phyloP scores from a whole-genome alignment of 495 filamentous ascomycete genomes.

The Penicillium silybi region DNA sequence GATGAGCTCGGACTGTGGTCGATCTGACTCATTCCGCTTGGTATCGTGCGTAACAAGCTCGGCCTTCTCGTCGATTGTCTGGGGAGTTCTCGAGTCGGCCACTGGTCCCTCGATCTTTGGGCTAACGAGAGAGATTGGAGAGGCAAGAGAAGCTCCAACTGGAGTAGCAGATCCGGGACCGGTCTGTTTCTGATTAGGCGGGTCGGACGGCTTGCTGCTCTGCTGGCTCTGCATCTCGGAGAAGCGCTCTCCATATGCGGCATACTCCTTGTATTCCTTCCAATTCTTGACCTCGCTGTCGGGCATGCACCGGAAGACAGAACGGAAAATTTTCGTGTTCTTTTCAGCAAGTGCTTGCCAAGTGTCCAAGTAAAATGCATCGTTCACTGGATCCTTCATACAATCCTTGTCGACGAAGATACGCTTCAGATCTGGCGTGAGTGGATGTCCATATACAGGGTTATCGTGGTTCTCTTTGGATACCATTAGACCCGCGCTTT shows the following conservation, averaged over 20 bases:
- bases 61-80: slow-evolving; percentile 27
- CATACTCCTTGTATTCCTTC: slow-evolving; percentile 90
- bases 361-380: slow-evolving; percentile 77
- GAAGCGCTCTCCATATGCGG: slow-evolving; percentile 75
- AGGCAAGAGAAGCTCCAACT: slow-evolving; percentile 14
- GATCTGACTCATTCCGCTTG: slow-evolving; percentile 11
- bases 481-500: slow-evolving; percentile 43
- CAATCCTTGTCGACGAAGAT: slow-evolving; percentile 63
- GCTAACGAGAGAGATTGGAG: slow-evolving; percentile 14
- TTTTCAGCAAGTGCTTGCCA: slow-evolving; percentile 90
- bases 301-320: slow-evolving; percentile 95
- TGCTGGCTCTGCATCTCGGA: slow-evolving; percentile 61
- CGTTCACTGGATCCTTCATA: slow-evolving; percentile 78
- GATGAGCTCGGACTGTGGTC: slow-evolving; percentile 21
- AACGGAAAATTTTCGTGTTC: slow-evolving; percentile 88
- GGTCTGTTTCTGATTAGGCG: slow-evolving; percentile 32
- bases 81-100: slow-evolving; percentile 19
- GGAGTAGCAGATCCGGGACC: slow-evolving; percentile 39
- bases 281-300: slow-evolving; percentile 91
- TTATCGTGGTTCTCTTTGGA: slow-evolving; percentile 41
- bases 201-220: slow-evolving; percentile 30
- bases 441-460: slow-evolving; percentile 48
- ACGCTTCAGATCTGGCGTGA: slow-evolving; percentile 63
- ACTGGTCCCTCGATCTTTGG: slow-evolving; percentile 20
- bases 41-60: slow-evolving; percentile 5